phyloP scores from a whole-genome alignment of 177 flowering plant species.

The Vitis hybrid region DNA sequence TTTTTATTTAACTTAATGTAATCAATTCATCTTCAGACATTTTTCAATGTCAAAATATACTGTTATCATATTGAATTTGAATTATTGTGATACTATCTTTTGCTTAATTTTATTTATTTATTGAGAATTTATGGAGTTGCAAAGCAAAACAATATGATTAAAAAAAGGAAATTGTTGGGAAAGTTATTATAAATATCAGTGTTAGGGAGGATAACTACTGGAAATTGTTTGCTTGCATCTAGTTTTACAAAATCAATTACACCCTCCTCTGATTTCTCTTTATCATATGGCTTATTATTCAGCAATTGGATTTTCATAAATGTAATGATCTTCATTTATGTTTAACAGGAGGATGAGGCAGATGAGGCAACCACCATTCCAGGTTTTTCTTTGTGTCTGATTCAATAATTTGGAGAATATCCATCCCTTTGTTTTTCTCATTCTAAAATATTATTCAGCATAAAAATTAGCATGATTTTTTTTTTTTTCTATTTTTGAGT shows the following conservation, averaged over 20 bases:
- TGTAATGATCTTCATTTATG: constrained; percentile 7
- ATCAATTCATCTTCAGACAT: too few relatives aligned
- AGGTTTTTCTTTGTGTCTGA: constrained; percentile 41
- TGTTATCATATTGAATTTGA: not conserved
- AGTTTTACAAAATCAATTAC: constrained; percentile 3
- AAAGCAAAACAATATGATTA: too few relatives aligned
- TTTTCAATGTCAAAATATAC: not conserved
- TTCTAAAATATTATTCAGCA: not conserved
- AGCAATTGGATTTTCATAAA: not conserved
- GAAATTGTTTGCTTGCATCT: not conserved
- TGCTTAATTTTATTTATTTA: not conserved
- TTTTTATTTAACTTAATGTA: too few relatives aligned
- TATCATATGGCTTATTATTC: not conserved
- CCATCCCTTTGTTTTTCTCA: not conserved
- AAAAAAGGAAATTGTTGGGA: too few relatives aligned
- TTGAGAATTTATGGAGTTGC: too few relatives aligned
- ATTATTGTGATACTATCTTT: not conserved
- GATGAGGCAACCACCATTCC: constrained; percentile 45
- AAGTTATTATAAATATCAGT: not conserved
- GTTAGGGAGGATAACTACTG: not conserved
- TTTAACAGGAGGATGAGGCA: constrained; percentile 71
- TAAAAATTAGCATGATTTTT: not conserved
- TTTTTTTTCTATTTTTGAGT: not conserved
- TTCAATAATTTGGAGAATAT: not conserved
- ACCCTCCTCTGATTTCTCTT: not conserved